Evolutionary conservation across 768 basidiomycete species (phyloP).

Genomic region (Zangia roseola): DNA sequence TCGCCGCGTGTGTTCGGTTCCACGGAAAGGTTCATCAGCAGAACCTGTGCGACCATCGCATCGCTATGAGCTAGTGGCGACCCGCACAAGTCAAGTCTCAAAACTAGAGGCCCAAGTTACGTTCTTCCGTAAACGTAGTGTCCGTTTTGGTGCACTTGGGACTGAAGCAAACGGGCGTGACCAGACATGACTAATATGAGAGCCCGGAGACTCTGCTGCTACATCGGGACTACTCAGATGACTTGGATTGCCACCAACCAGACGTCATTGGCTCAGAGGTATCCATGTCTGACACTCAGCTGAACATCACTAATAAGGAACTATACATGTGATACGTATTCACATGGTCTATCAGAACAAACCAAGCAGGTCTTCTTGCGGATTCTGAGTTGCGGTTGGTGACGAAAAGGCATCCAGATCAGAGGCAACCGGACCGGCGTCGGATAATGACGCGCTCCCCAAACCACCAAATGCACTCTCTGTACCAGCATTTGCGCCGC

Average conservation of each 20-base stretch:
- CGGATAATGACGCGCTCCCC: slow-evolving; percentile 12
- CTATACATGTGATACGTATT: background rate
- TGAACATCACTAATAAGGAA: background rate
- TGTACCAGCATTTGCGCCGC: slow-evolving; percentile 12
- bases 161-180: no score
- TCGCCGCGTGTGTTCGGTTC: background rate
- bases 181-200: no score
- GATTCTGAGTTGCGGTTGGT: slow-evolving; percentile 27
- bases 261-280: no score
- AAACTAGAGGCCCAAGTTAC: no score
- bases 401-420: slow-evolving; percentile 24
- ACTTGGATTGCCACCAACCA: no score
- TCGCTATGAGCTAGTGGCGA: background rate
- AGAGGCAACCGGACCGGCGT: slow-evolving; percentile 5
- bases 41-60: background rate
- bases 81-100: no score
- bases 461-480: slow-evolving; percentile 20
- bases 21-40: no score
- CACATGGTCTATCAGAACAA: slow-evolving; percentile 42
- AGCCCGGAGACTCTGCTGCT: no score
- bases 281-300: background rate
- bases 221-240: no score
- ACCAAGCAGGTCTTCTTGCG: slow-evolving; percentile 54
- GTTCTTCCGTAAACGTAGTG: no score
- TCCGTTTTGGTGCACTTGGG: no score